phyloP scores from a whole-genome alignment of 2,329 filamentous ascomycete genomes.

The Emmonsiellopsis sp. region DNA sequence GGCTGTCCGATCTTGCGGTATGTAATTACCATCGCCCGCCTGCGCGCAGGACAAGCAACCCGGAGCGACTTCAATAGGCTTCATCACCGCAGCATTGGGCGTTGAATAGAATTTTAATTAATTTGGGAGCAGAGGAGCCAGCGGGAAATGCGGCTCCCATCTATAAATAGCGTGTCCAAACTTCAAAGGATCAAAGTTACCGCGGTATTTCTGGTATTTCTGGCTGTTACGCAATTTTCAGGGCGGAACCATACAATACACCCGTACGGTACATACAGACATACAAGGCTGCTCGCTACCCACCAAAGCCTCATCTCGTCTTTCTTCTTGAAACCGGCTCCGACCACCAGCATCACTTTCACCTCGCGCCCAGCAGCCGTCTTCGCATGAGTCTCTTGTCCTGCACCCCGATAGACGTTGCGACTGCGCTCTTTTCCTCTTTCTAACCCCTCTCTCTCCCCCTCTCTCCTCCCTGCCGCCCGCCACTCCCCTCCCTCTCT shows the following conservation, averaged over 20 bases:
- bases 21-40: too few relatives aligned
- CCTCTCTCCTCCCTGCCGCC: neutral
- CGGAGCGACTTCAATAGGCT: too few relatives aligned
- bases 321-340: slow-evolving; percentile 2
- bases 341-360: neutral
- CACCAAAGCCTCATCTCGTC: neutral
- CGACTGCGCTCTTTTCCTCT: neutral
- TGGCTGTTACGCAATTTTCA: neutral
- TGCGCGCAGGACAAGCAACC: too few relatives aligned
- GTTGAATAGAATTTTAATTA: too few relatives aligned
- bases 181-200: too few relatives aligned
- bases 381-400: neutral
- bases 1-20: too few relatives aligned
- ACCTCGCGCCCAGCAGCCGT: neutral
- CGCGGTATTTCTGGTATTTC: neutral
- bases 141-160: too few relatives aligned
- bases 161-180: too few relatives aligned
- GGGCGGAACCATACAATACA: neutral
- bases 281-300: neutral
- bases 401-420: neutral
- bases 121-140: too few relatives aligned
- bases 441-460: neutral
- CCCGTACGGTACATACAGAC: neutral
- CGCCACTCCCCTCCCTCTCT: neutral
- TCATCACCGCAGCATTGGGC: too few relatives aligned